These are phyloP conservation scores for Claviceps purpurea DNA, from an alignment of 2,329 filamentous ascomycete genomes.

Conservation along the genomic window DNA sequence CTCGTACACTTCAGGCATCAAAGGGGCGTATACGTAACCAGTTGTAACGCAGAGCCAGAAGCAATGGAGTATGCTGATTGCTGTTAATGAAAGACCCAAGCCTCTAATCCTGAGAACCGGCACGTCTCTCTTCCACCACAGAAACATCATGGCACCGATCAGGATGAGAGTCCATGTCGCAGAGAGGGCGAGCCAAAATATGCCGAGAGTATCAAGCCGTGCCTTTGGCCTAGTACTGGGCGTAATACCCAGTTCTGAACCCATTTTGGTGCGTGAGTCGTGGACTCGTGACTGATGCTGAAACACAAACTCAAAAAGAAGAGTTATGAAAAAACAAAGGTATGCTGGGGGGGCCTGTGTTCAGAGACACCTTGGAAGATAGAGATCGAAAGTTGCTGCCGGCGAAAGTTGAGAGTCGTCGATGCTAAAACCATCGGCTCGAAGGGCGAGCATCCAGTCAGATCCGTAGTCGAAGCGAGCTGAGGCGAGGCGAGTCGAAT, in stretches of 20 bases:
- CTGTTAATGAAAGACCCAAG: constrained; percentile 25
- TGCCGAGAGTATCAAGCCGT: constrained; percentile 23
- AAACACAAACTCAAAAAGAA: not conserved
- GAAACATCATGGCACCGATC: constrained; percentile 25
- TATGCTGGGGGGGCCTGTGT: too few species aligned
- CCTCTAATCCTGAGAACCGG: constrained; percentile 28
- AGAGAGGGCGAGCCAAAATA: constrained; percentile 27
- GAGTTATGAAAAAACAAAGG: not conserved
- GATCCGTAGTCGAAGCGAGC: not conserved
- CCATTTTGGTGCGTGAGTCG: constrained; percentile 11
- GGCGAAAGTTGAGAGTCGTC: not conserved
- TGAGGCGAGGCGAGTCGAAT: not conserved
- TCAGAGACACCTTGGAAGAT: not conserved
- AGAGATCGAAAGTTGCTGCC: not conserved
- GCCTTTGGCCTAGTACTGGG: constrained; percentile 17
- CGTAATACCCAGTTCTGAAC: constrained; percentile 20
- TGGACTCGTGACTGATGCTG: not conserved
- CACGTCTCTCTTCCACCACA: constrained; percentile 25
- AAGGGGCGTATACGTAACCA: constrained; percentile 24
- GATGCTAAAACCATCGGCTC: not conserved
- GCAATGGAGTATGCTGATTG: constrained; percentile 26
- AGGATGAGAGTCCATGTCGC: constrained; percentile 26
- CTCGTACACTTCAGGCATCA: constrained; percentile 38
- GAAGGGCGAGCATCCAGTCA: not conserved
- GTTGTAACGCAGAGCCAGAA: constrained; percentile 29